A percentile compares a stretch with the other conserved stretches of the same genome.
Conservation (phyloP, 176 grass and related monocot species). For the Stipa capillata region DNA sequence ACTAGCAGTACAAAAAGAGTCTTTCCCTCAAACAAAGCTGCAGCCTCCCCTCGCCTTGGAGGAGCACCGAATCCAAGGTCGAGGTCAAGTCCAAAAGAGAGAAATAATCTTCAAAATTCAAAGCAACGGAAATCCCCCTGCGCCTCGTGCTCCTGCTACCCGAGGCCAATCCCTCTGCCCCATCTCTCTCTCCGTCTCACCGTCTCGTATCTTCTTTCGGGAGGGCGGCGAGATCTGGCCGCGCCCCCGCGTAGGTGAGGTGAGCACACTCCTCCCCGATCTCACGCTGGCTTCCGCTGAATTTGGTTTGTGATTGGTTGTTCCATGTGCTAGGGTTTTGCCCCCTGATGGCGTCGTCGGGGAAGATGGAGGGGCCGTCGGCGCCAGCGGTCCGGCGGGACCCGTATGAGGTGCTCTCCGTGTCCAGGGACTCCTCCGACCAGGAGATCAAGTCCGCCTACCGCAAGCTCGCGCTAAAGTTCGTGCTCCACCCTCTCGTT, state of each 20-base stretch:
- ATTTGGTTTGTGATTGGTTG: neutral
- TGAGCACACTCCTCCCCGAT: neutral
- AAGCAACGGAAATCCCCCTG: neutral
- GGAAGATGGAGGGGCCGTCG: conserved; percentile 76
- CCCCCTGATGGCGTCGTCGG: conserved; percentile 60
- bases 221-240: conserved; percentile 32
- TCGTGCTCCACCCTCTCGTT: neutral
- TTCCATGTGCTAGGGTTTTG: conserved; percentile 24
- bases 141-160: too few species aligned
- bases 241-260: neutral
- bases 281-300: neutral
- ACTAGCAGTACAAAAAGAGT: too few species aligned
- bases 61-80: conserved; percentile 5
- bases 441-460: conserved; percentile 99
- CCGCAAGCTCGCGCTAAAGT: conserved; percentile 98
- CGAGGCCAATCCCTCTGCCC: neutral
- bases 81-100: neutral
- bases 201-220: neutral
- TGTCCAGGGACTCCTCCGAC: conserved; percentile 83
- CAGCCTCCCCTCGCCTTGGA: neutral
- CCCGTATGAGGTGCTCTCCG: conserved; percentile 90
- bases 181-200: neutral
- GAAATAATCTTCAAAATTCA: too few species aligned
- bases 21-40: too few species aligned
- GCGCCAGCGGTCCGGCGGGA: conserved; percentile 64